phyloP scores from a whole-genome alignment of 106 monocot genomes.

The Allium cepa region DNA sequence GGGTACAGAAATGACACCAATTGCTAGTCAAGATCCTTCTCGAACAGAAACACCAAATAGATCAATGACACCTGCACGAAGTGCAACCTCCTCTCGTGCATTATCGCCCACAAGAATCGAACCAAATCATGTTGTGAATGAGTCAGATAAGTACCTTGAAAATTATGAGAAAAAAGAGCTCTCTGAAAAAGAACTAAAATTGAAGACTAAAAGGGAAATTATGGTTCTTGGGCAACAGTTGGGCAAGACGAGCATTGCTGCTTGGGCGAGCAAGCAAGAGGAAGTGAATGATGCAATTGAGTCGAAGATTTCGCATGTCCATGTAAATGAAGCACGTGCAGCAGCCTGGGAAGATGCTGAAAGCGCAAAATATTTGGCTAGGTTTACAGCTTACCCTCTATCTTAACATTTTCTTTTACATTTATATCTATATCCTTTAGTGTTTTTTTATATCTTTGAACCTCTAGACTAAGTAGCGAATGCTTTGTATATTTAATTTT shows the following conservation, averaged over 20 bases:
- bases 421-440: background rate
- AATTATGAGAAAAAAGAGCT: conserved; percentile 34
- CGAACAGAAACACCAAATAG: conserved; percentile 71
- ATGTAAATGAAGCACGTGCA: conserved; percentile 54
- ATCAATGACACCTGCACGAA: conserved; percentile 39
- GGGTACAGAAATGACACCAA: conserved; percentile 97
- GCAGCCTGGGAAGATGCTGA: conserved; percentile 96
- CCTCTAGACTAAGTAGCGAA: background rate
- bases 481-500: background rate
- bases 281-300: conserved; percentile 30
- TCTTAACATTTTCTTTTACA: background rate
- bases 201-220: conserved; percentile 86
- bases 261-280: conserved; percentile 91
- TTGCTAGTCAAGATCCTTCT: conserved; percentile 88
- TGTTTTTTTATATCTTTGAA: background rate
- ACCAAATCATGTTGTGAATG: conserved; percentile 19
- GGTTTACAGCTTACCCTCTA: conserved; percentile 23
- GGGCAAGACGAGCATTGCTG: conserved; percentile 85
- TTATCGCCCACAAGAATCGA: conserved; percentile 29
- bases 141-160: conserved; percentile 16
- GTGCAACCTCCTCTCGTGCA: conserved; percentile 51
- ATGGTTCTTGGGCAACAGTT: conserved; percentile 78
- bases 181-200: conserved; percentile 61
- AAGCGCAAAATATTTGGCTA: conserved; percentile 77
- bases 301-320: conserved; percentile 8